These are phyloP conservation scores for Thermothielavioides terrestris DNA, from an alignment of 495 filamentous ascomycete genomes.

Conservation along the genomic window DNA sequence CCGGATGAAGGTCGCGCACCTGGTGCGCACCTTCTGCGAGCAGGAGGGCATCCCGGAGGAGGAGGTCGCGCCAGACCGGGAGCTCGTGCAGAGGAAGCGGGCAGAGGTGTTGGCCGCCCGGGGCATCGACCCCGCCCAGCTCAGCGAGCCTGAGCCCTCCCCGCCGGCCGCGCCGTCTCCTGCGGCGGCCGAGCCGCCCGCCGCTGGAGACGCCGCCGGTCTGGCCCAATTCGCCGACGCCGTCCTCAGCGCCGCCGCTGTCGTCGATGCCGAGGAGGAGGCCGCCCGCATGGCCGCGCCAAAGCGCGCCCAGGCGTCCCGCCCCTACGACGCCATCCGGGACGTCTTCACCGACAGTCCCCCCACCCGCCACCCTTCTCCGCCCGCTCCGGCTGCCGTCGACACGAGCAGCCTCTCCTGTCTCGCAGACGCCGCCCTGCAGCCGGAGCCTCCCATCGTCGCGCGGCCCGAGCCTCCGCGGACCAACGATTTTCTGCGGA, in stretches of 20 bases:
- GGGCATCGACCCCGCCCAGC: constrained; percentile 21
- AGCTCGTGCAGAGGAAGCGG: constrained; percentile 26
- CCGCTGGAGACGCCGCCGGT: neutral
- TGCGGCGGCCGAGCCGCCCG: neutral
- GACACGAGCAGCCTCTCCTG: constrained; percentile 19
- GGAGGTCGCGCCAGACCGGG: constrained; percentile 27
- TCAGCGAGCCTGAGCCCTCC: neutral
- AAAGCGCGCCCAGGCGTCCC: constrained; percentile 22
- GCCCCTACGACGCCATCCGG: constrained; percentile 41
- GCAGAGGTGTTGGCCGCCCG: constrained; percentile 13
- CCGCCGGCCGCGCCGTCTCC: neutral
- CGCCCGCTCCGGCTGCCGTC: neutral
- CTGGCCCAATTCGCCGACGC: constrained; percentile 20
- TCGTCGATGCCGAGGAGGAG: constrained; percentile 20
- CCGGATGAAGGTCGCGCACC: constrained; percentile 12
- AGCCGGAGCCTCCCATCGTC: constrained; percentile 5
- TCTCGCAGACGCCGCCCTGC: constrained; percentile 26
- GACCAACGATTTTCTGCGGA: constrained; percentile 33
- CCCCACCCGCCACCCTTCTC: constrained; percentile 10
- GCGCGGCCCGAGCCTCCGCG: constrained; percentile 14
- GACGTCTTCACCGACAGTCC: constrained; percentile 36
- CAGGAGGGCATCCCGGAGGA: constrained; percentile 24
- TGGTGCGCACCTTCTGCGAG: constrained; percentile 23
- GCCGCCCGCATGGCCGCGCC: constrained; percentile 10
- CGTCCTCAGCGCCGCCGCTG: constrained; percentile 12